These are phyloP conservation scores for Chlorella vulgaris DNA, from an alignment of 139 green algal genomes.

Conservation along the genomic window DNA sequence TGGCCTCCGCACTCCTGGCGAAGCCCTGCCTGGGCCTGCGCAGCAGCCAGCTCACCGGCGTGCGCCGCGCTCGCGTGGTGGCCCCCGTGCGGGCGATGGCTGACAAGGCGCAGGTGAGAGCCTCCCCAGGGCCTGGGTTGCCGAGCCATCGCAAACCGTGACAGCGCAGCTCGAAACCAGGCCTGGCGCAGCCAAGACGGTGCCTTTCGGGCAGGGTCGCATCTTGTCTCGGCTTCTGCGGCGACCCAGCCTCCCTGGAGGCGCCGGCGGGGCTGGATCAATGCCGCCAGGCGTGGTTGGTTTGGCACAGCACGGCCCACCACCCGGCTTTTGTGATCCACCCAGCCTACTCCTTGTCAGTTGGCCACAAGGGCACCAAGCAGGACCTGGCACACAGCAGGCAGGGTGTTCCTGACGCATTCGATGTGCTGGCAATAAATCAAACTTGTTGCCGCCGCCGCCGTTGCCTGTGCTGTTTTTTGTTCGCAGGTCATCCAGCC, in stretches of 20 bases:
- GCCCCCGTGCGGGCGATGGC: not conserved
- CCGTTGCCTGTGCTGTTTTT: not conserved
- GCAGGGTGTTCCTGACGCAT: too few relatives aligned
- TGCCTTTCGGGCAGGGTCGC: too few relatives aligned
- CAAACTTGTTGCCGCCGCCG: too few relatives aligned
- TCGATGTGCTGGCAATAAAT: too few relatives aligned
- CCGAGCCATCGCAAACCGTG: not conserved
- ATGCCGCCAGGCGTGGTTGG: not conserved
- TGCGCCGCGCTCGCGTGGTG: slow-evolving; percentile 14
- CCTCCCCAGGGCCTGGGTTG: too few relatives aligned
- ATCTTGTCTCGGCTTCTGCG: too few relatives aligned
- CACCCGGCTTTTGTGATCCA: not conserved
- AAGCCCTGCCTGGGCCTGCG: slow-evolving; percentile 19
- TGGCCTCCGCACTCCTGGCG: slow-evolving; percentile 19
- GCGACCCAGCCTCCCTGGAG: too few relatives aligned
- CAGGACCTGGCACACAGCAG: too few relatives aligned
- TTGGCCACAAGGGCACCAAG: too few relatives aligned
- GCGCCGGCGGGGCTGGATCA: not conserved
- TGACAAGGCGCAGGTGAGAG: slow-evolving; percentile 3
- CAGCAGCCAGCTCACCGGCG: not conserved
- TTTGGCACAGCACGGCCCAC: too few relatives aligned
- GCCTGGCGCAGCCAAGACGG: too few relatives aligned
- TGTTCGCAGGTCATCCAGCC: slow-evolving; percentile 84
- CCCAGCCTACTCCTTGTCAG: too few relatives aligned
- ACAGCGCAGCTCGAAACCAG: not conserved